Base-by-base conservation (phyloP, 1,139 yeast genomes). In the Saccharomyces hybrid region DNA sequence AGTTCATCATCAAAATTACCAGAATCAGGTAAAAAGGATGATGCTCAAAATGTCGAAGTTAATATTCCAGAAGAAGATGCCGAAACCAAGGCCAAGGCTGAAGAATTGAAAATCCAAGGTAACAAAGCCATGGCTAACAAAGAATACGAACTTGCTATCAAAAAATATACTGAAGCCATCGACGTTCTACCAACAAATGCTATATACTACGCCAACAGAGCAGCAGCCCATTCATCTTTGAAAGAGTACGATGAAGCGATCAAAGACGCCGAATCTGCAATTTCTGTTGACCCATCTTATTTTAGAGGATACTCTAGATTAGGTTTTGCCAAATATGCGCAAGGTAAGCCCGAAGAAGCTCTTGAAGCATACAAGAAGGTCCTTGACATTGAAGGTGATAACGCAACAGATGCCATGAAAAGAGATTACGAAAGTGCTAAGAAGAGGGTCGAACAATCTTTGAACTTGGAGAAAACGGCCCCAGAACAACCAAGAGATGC, bases 291-390 rank as follows among this genome's bases (percentile, higher is more conserved):
- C 68, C 86, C 96, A 50, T 66, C 75, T 16, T 93, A 89, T 65
- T 82, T 96, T 48, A 91, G 91, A 76, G 97, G 96, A 9, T 93
- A 90, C 77, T 88, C 97, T 9, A 84, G 99, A 71, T 77, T 93
- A 62, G 99, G 98, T 2, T 83, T 91, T 64, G 98, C 99, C 5
- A 82, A 85, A 66, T 91, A 85, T 70, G 96, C 96, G 25, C 77
- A 86, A 58, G 96, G 96, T 20, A 91, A 90, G 67, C 85, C 95
- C 55, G 84, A 86, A 71, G 96, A 87, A 47, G 83, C 99, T 8
- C 77, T 90, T 78, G 87, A 89, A 49, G 97, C 99, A 28, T 93
- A 93, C 73, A 83, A 88, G 73, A 79, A 79, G 62, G 99, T 97
- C 47, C 74, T 91, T 63, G 89, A 86, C 56, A 81, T 83, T 51